Percentiles rank a stretch among this genome's conserved stretches.
These are phyloP conservation scores for Podospora didyma DNA, from an alignment of 495 filamentous ascomycete genomes.

Conservation along the genomic window DNA sequence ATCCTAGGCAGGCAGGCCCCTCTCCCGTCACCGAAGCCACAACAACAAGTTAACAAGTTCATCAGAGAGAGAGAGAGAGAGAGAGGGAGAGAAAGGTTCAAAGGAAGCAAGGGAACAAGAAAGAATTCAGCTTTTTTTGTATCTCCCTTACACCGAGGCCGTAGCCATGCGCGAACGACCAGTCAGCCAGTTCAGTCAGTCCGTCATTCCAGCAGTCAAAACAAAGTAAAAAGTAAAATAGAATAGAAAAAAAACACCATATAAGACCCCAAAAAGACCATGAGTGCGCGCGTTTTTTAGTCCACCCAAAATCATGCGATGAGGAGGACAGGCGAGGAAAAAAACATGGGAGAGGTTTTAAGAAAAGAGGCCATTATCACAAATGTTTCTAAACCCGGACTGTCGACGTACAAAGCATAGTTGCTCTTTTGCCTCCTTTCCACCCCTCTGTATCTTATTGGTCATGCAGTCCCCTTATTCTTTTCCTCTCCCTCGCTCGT, in stretches of 20 bases:
- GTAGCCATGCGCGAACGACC: too few relatives aligned
- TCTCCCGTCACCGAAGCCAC: too few relatives aligned
- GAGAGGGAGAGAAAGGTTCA: too few relatives aligned
- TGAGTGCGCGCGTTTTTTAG: constrained; percentile 3
- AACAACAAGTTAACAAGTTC: too few relatives aligned
- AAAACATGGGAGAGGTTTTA: background rate
- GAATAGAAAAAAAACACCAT: background rate
- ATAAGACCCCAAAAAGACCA: background rate
- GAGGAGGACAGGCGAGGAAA: background rate
- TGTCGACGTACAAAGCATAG: background rate
- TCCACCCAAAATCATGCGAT: constrained; percentile 8
- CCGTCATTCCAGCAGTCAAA: too few relatives aligned
- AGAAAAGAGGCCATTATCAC: constrained; percentile 5
- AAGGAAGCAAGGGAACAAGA: background rate
- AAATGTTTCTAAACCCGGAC: background rate
- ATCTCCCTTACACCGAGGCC: background rate
- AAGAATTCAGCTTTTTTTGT: background rate
- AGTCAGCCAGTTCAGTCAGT: too few relatives aligned
- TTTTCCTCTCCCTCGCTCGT: background rate
- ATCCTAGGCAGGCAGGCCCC: too few relatives aligned
- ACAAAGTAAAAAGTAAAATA: background rate
- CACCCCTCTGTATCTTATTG: background rate
- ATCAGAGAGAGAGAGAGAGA: too few relatives aligned
- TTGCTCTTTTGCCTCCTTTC: background rate
- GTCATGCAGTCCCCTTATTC: background rate